These are phyloP conservation scores for Talaromyces sp. DNA, from an alignment of 2,329 filamentous ascomycete genomes.

Conservation along the genomic window DNA sequence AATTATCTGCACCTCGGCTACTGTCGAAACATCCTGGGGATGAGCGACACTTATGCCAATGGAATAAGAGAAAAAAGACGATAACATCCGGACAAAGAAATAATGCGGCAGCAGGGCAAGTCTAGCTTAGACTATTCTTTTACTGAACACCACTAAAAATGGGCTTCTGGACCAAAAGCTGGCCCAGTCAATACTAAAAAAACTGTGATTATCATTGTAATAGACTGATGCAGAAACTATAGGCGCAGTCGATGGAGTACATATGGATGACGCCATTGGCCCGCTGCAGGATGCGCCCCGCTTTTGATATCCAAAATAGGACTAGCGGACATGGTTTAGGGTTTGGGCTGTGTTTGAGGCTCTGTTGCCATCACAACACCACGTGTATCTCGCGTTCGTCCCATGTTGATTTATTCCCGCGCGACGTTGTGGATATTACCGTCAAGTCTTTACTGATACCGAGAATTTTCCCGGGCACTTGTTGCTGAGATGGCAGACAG, in stretches of 20 bases:
- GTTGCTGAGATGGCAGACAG: constrained; percentile 4
- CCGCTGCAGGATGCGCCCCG: not conserved
- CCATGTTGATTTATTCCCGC: not conserved
- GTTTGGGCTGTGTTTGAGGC: not conserved
- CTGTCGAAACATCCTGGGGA: too few relatives aligned
- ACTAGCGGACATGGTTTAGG: not conserved
- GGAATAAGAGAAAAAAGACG: too few relatives aligned
- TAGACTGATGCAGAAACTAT: not conserved
- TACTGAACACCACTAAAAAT: too few relatives aligned
- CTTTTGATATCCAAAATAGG: not conserved
- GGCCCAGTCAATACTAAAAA: too few relatives aligned
- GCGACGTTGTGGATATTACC: too few relatives aligned
- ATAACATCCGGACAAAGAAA: too few relatives aligned
- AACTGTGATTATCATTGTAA: not conserved
- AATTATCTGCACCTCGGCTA: too few relatives aligned
- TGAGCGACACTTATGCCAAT: too few relatives aligned
- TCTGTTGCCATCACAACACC: not conserved
- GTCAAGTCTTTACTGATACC: not conserved
- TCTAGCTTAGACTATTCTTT: too few relatives aligned
- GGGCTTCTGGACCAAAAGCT: too few relatives aligned
- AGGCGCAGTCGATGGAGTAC: not conserved
- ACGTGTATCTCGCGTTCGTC: not conserved
- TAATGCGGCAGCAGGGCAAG: too few relatives aligned
- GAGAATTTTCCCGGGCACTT: not conserved
- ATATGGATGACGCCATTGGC: not conserved